phyloP scores from a whole-genome alignment of 163 green algal genomes.

The Trebouxiophyceae sp. region DNA sequence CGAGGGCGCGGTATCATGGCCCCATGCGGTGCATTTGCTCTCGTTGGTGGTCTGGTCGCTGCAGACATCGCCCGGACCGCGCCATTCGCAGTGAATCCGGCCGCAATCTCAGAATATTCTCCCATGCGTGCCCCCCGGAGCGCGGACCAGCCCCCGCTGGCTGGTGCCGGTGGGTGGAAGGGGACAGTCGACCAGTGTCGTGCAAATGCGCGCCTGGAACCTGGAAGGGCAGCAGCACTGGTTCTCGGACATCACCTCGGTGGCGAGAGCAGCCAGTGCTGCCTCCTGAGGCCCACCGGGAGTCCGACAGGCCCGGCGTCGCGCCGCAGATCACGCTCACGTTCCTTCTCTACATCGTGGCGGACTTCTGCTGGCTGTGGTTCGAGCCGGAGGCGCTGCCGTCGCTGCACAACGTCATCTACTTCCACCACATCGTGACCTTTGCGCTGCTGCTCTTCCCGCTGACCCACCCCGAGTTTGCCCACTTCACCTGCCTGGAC shows the following conservation, averaged over 20 bases:
- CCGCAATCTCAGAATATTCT: not conserved
- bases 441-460: constrained; percentile 35
- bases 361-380: constrained; percentile 27
- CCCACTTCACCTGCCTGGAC: constrained; percentile 33
- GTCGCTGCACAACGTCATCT: constrained; percentile 31
- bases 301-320: not conserved
- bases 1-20: too few relatives aligned
- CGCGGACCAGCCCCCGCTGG: too few relatives aligned
- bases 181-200: too few relatives aligned
- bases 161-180: too few relatives aligned
- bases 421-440: constrained; percentile 34
- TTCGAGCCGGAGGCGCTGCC: constrained; percentile 37
- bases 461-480: constrained; percentile 19
- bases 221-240: not conserved
- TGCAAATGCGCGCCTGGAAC: not conserved
- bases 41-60: not conserved
- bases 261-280: not conserved
- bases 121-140: too few relatives aligned
- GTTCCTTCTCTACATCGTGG: constrained; percentile 29
- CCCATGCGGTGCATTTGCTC: not conserved
- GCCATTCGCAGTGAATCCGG: not conserved
- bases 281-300: not conserved
- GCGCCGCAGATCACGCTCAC: constrained; percentile 23
- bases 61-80: too few relatives aligned
- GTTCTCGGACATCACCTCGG: not conserved